These are phyloP conservation scores for Annulohypoxylon nitens DNA, from an alignment of 495 filamentous ascomycete genomes.

Conservation along the genomic window DNA sequence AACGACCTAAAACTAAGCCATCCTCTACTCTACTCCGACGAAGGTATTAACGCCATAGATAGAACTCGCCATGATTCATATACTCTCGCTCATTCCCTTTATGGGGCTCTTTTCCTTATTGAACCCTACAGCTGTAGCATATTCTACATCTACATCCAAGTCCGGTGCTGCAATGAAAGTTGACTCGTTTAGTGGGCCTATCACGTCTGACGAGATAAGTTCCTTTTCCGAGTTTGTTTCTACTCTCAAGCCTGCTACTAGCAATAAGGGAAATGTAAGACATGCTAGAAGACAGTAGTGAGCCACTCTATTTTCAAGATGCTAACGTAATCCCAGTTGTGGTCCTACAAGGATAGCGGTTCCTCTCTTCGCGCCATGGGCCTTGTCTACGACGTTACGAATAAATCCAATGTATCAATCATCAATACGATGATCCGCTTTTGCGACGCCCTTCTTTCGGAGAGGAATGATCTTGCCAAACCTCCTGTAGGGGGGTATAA, in stretches of 20 bases:
- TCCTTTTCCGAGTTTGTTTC: neutral
- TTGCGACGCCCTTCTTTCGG: neutral
- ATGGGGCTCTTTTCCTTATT: neutral
- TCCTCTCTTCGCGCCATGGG: neutral
- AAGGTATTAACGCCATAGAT: slow-evolving; percentile 40
- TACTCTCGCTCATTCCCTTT: neutral
- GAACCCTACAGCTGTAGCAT: too few relatives aligned
- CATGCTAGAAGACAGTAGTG: neutral
- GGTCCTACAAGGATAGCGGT: neutral
- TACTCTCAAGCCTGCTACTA: neutral
- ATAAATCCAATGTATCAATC: neutral
- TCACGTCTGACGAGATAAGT: neutral
- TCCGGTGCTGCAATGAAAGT: neutral
- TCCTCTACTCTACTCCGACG: neutral
- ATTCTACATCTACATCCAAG: neutral
- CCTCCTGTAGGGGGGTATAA: neutral
- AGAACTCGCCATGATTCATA: neutral
- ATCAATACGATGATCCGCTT: neutral
- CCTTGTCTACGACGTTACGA: neutral
- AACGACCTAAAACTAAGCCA: neutral
- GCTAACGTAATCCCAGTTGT: neutral
- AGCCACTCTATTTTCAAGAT: neutral
- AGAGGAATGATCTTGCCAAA: neutral
- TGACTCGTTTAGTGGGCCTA: neutral
- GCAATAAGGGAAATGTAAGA: neutral